These are phyloP conservation scores for Rhizopus stolonifer DNA, from an alignment of 371 early-diverging fungal species.

Conservation along the genomic window DNA sequence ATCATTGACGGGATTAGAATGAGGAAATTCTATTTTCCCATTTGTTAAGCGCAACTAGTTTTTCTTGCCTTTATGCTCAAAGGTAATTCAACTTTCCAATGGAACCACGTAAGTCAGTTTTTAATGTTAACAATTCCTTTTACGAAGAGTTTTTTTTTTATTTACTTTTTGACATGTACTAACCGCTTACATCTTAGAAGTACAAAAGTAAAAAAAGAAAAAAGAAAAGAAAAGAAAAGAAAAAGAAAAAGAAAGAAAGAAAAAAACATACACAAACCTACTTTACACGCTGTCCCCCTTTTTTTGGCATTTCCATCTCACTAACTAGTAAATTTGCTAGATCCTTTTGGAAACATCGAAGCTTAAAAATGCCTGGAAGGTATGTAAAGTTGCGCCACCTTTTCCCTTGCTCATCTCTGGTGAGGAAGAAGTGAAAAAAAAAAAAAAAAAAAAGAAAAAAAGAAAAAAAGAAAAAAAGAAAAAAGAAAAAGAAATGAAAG, in stretches of 20 bases:
- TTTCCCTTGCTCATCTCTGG: not conserved
- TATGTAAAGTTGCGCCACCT: slow-evolving; percentile 11
- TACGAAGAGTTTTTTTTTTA: not conserved
- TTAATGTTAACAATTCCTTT: not conserved
- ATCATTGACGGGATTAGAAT: no score
- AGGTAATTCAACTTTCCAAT: not conserved
- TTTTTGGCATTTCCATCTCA: no score
- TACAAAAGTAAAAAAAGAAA: slow-evolving; percentile 3
- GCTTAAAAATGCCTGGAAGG: slow-evolving; percentile 50
- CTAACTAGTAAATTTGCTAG: slow-evolving; percentile 16
- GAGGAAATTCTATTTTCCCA: no score
- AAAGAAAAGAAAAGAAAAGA: no score
- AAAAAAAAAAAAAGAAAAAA: slow-evolving; percentile 7
- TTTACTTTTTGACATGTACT: not conserved
- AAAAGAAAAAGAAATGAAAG: not conserved
- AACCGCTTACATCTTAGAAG: not conserved
- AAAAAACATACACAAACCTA: no score
- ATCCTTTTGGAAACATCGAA: slow-evolving; percentile 49
- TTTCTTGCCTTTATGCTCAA: slow-evolving; percentile 1
- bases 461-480: not conserved
- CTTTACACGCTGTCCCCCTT: not conserved
- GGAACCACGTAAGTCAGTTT: not conserved
- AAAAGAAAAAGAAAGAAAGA: no score
- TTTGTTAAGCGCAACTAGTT: no score
- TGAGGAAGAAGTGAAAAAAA: not conserved